phyloP scores from a whole-genome alignment of 345 rosid genomes.

The Eutrema heterophyllum region DNA sequence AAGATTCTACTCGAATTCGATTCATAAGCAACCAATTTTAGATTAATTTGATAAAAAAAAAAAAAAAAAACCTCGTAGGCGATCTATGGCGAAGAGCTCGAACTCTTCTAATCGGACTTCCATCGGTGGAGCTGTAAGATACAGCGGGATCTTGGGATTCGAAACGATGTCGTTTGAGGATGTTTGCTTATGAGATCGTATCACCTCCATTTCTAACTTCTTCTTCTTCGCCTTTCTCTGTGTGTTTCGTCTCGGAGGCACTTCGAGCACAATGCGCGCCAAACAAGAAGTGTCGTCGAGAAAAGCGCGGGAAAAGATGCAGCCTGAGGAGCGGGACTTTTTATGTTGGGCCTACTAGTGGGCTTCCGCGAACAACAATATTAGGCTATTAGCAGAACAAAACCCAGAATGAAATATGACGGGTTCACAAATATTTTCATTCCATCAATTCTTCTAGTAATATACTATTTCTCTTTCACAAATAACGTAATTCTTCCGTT shows the following conservation, averaged over 20 bases:
- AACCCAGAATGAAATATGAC: no score
- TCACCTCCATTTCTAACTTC: conserved; percentile 43
- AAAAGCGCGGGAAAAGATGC: conserved; percentile 28
- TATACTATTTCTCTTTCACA: no score
- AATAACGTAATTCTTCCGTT: no score
- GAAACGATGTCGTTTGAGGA: conserved; percentile 19
- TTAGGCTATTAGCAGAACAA: no score
- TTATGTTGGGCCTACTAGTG: conserved; percentile 8
- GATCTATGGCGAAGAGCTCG: conserved; percentile 88
- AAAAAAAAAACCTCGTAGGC: conserved; percentile 78
- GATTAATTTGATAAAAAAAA: conserved; percentile 9
- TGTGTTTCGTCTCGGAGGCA: neutral
- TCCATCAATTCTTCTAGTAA: no score
- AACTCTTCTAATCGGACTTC: conserved; percentile 90
- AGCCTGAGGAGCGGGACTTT: conserved; percentile 1
- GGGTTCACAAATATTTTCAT: no score
- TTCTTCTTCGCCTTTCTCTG: neutral
- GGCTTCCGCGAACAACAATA: neutral
- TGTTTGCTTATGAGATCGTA: conserved; percentile 33
- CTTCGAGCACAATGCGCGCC: conserved; percentile 36
- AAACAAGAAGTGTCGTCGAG: neutral
- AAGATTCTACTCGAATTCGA: neutral
- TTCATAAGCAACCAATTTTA: neutral
- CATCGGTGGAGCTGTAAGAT: conserved; percentile 71
- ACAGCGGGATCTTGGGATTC: conserved; percentile 53